phyloP scores from a whole-genome alignment of 2,329 filamentous ascomycete genomes.

The Pseudocercospora musae region DNA sequence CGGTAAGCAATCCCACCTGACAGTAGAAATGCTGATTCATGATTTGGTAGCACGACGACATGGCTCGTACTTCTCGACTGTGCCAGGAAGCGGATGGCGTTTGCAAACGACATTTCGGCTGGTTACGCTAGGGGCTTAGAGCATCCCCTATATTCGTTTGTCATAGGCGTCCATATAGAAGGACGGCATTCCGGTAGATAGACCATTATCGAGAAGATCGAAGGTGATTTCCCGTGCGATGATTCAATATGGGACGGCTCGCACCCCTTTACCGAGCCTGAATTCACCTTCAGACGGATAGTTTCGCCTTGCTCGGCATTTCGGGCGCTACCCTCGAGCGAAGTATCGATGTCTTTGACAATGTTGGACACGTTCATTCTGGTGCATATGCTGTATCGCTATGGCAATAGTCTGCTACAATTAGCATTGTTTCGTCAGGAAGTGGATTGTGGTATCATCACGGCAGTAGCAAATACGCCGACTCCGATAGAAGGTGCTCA shows the following conservation, averaged over 20 bases:
- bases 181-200: too few species aligned
- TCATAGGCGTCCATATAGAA: too few species aligned
- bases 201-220: too few species aligned
- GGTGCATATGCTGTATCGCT: constrained; percentile 17
- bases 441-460: not conserved
- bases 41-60: constrained; percentile 1
- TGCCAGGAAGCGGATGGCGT: too few species aligned
- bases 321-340: constrained; percentile 1
- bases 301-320: constrained; percentile 5
- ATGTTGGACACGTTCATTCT: constrained; percentile 20
- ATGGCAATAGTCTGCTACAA: constrained; percentile 4
- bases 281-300: constrained; percentile 10
- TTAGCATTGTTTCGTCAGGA: not conserved
- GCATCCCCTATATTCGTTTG: too few species aligned
- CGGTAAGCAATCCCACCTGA: not conserved
- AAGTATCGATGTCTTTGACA: constrained; percentile 1
- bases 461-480: not conserved
- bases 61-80: constrained; percentile 14
- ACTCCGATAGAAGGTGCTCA: not conserved
- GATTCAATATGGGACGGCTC: constrained; percentile 12
- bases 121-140: too few species aligned
- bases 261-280: constrained; percentile 12
- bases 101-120: too few species aligned
- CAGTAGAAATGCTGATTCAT: not conserved
- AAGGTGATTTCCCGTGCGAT: constrained; percentile 13